Conservation (phyloP, 148 eudicot species). For the Camellia japonica region DNA sequence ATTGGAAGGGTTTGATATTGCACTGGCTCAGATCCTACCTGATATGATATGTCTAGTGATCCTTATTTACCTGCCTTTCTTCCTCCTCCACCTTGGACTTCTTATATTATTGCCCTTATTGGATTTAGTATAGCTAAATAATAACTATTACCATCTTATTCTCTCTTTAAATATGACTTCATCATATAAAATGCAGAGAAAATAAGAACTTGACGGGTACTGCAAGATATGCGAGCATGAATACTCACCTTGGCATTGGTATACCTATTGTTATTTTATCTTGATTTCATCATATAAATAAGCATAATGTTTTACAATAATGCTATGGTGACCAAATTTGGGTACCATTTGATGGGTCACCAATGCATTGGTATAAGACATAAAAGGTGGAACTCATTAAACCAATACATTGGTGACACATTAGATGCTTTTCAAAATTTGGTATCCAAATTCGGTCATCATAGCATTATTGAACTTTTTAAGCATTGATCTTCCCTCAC, state of each 20-base stretch:
- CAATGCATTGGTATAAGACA: too few species aligned
- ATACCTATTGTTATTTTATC: conserved; percentile 14
- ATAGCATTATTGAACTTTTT: neutral
- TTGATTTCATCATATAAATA: neutral
- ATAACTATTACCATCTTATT: neutral
- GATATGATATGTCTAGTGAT: neutral
- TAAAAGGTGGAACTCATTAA: too few species aligned
- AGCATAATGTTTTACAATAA: neutral
- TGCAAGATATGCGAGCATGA: conserved; percentile 88
- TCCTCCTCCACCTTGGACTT: neutral
- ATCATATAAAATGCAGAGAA: conserved; percentile 45
- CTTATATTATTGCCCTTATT: neutral
- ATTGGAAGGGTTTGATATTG: neutral
- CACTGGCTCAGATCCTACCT: neutral
- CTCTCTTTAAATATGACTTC: neutral
- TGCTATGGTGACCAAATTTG: too few species aligned
- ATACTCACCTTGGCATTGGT: conserved; percentile 89
- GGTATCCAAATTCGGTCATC: too few species aligned
- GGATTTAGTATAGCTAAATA: neutral
- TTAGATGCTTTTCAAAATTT: too few species aligned
- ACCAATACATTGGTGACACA: too few species aligned
- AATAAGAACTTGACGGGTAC: conserved; percentile 88
- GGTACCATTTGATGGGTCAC: too few species aligned
- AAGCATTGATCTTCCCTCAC: conserved; percentile 12
- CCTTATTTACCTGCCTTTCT: neutral